Percentiles rank a stretch among this genome's conserved stretches.
phyloP scores from a whole-genome alignment of 1,284 basidiomycete species.

The Boletus sp. region DNA sequence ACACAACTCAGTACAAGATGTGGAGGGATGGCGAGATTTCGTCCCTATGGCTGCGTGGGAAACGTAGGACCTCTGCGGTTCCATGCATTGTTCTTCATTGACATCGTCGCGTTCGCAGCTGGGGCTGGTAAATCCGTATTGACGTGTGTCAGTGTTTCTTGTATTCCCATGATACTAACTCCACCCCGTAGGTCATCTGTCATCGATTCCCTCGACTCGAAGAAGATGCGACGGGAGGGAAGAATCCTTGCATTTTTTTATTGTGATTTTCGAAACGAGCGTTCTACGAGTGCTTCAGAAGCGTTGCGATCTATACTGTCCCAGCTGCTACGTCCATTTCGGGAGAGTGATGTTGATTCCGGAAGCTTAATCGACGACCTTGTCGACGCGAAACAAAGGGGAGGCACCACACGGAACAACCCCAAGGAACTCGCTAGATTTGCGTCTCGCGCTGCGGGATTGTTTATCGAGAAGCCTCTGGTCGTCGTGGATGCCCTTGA shows the following conservation, averaged over 20 bases:
- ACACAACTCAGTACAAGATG: background rate
- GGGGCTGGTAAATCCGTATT: background rate
- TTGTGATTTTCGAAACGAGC: too few species aligned
- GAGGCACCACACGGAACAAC: background rate
- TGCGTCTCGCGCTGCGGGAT: background rate
- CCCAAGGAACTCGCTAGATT: background rate
- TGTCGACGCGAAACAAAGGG: background rate
- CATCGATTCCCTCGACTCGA: background rate
- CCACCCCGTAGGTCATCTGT: background rate
- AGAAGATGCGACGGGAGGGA: background rate
- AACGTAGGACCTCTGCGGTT: background rate
- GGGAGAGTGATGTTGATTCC: background rate
- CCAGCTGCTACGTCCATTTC: too few species aligned
- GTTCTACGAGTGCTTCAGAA: too few species aligned
- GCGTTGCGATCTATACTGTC: too few species aligned
- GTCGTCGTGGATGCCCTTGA: slow-evolving; percentile 6
- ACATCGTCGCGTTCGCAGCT: background rate
- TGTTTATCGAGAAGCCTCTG: background rate
- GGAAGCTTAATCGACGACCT: background rate
- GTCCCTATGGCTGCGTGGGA: background rate
- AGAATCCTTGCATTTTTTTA: too few species aligned
- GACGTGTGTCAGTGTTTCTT: background rate
- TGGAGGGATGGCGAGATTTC: background rate
- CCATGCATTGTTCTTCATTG: background rate
- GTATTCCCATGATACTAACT: background rate